Base-by-base conservation (phyloP, 129 eudicot species). In the Flaveria linearis region DNA sequence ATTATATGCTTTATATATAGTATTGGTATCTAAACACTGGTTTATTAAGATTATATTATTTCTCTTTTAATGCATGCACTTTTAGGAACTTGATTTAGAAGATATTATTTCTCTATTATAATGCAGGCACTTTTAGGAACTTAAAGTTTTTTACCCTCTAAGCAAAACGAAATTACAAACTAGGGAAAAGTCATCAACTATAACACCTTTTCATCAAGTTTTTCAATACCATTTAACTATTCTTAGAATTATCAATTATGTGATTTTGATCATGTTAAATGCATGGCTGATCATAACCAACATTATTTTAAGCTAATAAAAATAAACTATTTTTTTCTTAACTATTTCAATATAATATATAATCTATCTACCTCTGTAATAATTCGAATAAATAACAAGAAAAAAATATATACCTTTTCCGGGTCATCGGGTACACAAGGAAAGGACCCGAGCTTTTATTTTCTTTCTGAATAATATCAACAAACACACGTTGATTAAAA, bases 381-480 rank as follows among this genome's bases (percentile, higher is more conserved):
- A 30, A 69, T 46, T 22, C 2, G 3, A 47, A 30, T 41, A 55
- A 42, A 26, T 77, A 5, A 71, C 11, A 5, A 14, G 28, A 70
- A 56, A 45, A 25, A 1, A 42, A 25, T 67, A 69, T 33, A 67
- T 90, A 89, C 97, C 64, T 87, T 74, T 86, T 86, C 7, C 89
- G 83, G 77, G 43, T 74, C 64, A 82, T 83, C 18, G 99, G 99
- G 84, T 94, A 94, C 57, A 94, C 82, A 51, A 91, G 96, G 76
- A 94, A 71, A 65, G 89, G 96, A 14, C 99, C 99, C 2, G 84
- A 45, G 73, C 88, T 71, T 56, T 76, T 77, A 75, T 78, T 80
- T 55, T 69, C 85, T 52, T 77, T 84, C 22, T 49, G 81, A 45
- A 91, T 53, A 39, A 89, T 91, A 75, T 85, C 84, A 14, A 82